Percentiles rank a stretch among this genome's conserved stretches.
Evolutionary conservation across 352 stramenopile species (phyloP).

Genomic region (Phytophthora fragariae): DNA sequence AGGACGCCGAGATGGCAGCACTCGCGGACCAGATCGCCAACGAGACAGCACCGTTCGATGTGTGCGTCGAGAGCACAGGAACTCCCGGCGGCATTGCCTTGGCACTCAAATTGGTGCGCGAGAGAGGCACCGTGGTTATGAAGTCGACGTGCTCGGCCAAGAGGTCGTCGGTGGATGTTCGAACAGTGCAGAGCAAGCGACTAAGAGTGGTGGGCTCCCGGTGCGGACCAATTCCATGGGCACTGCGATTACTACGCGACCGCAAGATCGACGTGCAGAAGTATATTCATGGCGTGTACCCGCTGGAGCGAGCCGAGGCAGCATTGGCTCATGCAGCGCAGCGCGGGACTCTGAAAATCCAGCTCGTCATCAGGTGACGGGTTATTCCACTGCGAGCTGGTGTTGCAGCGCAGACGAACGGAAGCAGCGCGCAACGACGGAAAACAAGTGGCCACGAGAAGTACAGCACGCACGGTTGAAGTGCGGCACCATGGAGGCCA

Average conservation of each 20-base stretch:
- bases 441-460: slow-evolving; percentile 13
- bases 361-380: slow-evolving; percentile 53
- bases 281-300: slow-evolving; percentile 70
- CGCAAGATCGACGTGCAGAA: slow-evolving; percentile 69
- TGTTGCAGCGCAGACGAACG: slow-evolving; percentile 21
- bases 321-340: slow-evolving; percentile 58
- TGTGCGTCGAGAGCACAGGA: slow-evolving; percentile 76
- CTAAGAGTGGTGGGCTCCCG: slow-evolving; percentile 68
- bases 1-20: slow-evolving; percentile 29
- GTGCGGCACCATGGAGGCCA: slow-evolving; percentile 22
- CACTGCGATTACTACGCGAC: slow-evolving; percentile 58
- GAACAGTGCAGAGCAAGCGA: slow-evolving; percentile 47
- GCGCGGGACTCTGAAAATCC: slow-evolving; percentile 69
- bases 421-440: slow-evolving; percentile 20
- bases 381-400: slow-evolving; percentile 15
- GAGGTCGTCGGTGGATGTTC: slow-evolving; percentile 39
- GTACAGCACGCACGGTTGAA: slow-evolving; percentile 34
- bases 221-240: slow-evolving; percentile 69
- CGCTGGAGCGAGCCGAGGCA: slow-evolving; percentile 52
- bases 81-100: slow-evolving; percentile 48
- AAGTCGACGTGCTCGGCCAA: slow-evolving; percentile 63
- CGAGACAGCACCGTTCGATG: slow-evolving; percentile 51
- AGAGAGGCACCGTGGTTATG: slow-evolving; percentile 50
- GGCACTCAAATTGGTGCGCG: slow-evolving; percentile 51
- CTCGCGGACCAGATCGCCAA: slow-evolving; percentile 33